A percentile compares a stretch with the other conserved stretches of the same genome.
These are phyloP conservation scores for Blastobotrys malaysiensis DNA, from an alignment of 1,139 yeast genomes.

Conservation along the genomic window DNA sequence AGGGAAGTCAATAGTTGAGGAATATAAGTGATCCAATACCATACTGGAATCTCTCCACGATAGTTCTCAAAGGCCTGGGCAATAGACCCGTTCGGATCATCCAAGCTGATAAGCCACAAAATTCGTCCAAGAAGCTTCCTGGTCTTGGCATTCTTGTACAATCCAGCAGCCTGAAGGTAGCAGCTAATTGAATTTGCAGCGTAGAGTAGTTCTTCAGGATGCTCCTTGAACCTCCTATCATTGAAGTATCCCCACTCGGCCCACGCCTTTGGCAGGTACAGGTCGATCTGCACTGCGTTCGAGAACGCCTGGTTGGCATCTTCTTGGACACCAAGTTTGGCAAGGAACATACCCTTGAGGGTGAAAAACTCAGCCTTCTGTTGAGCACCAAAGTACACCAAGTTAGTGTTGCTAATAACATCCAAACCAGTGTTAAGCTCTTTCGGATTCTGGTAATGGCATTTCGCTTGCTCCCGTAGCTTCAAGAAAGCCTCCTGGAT, in stretches of 20 bases:
- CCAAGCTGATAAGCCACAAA: constrained; percentile 89
- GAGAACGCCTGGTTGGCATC: constrained; percentile 98
- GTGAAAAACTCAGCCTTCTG: constrained; percentile 98
- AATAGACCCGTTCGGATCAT: constrained; percentile 75
- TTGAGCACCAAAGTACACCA: constrained; percentile 93
- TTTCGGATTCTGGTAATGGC: constrained; percentile 84
- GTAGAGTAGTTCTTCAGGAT: constrained; percentile 73
- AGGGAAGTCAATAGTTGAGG: constrained; percentile 89
- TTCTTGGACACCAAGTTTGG: constrained; percentile 80
- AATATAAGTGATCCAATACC: constrained; percentile 98
- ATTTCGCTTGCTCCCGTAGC: constrained; percentile 93
- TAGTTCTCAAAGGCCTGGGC: constrained; percentile 87
- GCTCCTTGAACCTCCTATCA: constrained; percentile 81
- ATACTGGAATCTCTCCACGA: constrained; percentile 94
- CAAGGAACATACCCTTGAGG: constrained; percentile 94
- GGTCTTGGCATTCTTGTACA: constrained; percentile 88
- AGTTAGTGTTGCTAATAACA: constrained; percentile 91
- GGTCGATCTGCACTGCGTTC: constrained; percentile 92
- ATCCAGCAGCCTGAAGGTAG: constrained; percentile 94
- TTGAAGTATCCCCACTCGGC: constrained; percentile 99
- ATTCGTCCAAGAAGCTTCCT: constrained; percentile 84
- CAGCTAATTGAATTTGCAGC: constrained; percentile 96
- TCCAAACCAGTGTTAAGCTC: constrained; percentile 93
- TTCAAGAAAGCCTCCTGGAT: constrained; percentile 97
- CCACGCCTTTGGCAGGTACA: constrained; percentile 96